Base-by-base conservation (phyloP, 345 rosid species). In the Populus nigra region DNA sequence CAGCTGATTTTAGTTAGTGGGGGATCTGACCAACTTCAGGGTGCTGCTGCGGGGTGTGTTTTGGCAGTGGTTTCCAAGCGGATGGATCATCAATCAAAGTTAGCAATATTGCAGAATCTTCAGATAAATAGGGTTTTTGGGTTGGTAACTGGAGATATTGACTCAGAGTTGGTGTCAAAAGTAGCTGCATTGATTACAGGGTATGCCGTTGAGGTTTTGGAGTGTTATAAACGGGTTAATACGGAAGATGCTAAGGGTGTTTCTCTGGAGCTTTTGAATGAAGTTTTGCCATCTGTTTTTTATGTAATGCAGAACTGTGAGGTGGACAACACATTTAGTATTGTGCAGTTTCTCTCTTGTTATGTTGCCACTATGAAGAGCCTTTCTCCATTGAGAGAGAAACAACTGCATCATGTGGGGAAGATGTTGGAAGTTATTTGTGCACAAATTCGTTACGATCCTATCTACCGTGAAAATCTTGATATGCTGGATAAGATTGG, bases 1-100 rank as follows among this genome's bases (percentile, higher is more conserved):
- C 96, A 93, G 65, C 86, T 88, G 86, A 83, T 93, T 78, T 73
- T 93, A 88, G 87, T 82, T 25, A 87, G 89, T n/a, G 88, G 89
- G 73, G 84, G 80, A 53, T 85, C 88, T 8, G 94, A 90, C 67
- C 90, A 90, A 80, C 84, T 93, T 77, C 94, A 90, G 1, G 93
- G 91, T 79, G 93, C 99, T 5, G 94, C 94, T n/a, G 92, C 88
- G 41, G 90, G 96, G 59, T 96, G 97, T 79, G 82, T 93, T 61
- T 86, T 89, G 83, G 96, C 98, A 20, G 93, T 92, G 72, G 94
- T 89, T 79, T 90, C 91, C 47, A 96, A 96, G 88, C 75, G 97
- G 79, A 96, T 96, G 99, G 98, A 96, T 45, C 89, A 88, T 2
- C 92, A 83, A 71, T 76, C 89, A 3, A 96, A 96, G 76, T 76